Percentiles rank a stretch among this genome's conserved stretches.
Conservation (phyloP, 768 basidiomycete genomes). For the Trametes coccinea region DNA sequence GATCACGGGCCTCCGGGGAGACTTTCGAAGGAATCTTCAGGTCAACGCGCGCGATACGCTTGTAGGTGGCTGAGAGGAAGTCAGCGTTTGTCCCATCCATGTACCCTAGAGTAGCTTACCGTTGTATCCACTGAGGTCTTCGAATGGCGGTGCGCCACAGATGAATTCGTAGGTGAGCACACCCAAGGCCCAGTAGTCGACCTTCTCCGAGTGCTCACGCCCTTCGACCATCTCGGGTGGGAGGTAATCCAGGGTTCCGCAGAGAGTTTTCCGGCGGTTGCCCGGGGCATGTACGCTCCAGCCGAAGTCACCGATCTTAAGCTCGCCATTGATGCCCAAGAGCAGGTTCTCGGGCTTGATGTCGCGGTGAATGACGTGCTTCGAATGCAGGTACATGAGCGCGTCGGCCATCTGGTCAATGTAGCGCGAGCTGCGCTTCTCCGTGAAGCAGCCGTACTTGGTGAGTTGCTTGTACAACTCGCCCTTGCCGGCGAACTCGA, state of each 20-base stretch:
- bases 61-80: conserved; percentile 71
- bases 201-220: conserved; percentile 83
- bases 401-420: conserved; percentile 99
- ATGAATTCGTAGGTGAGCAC: conserved; percentile 97
- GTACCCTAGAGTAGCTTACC: conserved; percentile 47
- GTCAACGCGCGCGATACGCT: conserved; percentile 86
- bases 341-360: conserved; percentile 99
- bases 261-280: conserved; percentile 85
- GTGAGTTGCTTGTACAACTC: conserved; percentile 96
- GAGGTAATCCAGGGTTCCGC: conserved; percentile 94
- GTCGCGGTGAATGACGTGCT: conserved; percentile 98
- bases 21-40: conserved; percentile 48
- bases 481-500: conserved; percentile 96
- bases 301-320: conserved; percentile 98
- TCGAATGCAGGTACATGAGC: conserved; percentile 84
- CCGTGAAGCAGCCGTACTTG: conserved; percentile 83
- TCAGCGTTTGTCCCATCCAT: conserved; percentile 14
- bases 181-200: conserved; percentile 96
- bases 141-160: conserved; percentile 82
- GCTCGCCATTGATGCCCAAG: conserved; percentile 90
- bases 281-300: conserved; percentile 98
- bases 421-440: conserved; percentile 85
- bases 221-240: conserved; percentile 99
- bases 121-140: conserved; percentile 75
- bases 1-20: conserved; percentile 45